Evolutionary conservation across 2,329 filamentous ascomycete genomes (phyloP).

Genomic region (Capronia epimyces): DNA sequence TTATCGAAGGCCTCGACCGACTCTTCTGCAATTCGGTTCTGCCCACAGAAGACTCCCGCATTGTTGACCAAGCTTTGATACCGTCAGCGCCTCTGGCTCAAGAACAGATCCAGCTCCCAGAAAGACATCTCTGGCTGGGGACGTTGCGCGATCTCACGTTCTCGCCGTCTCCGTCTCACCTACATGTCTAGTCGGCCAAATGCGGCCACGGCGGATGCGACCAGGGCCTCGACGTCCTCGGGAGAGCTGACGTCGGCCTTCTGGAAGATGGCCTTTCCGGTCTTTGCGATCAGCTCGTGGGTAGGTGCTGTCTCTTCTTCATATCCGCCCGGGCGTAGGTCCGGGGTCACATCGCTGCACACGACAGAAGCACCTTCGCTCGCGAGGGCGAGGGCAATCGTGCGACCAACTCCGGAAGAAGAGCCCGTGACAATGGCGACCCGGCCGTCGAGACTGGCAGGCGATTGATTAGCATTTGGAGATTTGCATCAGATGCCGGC

Average conservation of each 20-base stretch:
- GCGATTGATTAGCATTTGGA: not conserved
- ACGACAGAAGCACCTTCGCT: conserved; percentile 40
- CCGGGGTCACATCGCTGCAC: conserved; percentile 38
- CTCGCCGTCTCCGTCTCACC: conserved; percentile 9
- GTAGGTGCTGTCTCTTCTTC: conserved; percentile 28
- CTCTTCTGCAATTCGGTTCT: conserved; percentile 1
- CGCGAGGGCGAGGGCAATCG: conserved; percentile 41
- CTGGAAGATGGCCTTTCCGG: conserved; percentile 41
- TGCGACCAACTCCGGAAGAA: conserved; percentile 44
- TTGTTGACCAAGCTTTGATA: conserved; percentile 82
- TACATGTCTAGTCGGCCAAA: conserved; percentile 44
- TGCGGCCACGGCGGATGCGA: conserved; percentile 34
- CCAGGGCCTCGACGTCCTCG: conserved; percentile 35
- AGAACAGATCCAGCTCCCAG: too few relatives aligned
- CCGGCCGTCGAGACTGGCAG: conserved; percentile 26
- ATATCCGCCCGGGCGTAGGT: not conserved
- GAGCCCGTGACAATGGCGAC: conserved; percentile 44
- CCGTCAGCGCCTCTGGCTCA: not conserved
- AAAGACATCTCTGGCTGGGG: too few relatives aligned
- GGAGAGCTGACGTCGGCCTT: conserved; percentile 41
- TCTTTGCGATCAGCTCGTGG: conserved; percentile 37
- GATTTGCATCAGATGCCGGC: not conserved
- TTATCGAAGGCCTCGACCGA: conserved; percentile 71
- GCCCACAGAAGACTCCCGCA: conserved; percentile 60
- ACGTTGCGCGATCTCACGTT: too few relatives aligned